Base-by-base conservation (phyloP, 169 alveolate species). In the Pseudocohnilembus persalinus region DNA sequence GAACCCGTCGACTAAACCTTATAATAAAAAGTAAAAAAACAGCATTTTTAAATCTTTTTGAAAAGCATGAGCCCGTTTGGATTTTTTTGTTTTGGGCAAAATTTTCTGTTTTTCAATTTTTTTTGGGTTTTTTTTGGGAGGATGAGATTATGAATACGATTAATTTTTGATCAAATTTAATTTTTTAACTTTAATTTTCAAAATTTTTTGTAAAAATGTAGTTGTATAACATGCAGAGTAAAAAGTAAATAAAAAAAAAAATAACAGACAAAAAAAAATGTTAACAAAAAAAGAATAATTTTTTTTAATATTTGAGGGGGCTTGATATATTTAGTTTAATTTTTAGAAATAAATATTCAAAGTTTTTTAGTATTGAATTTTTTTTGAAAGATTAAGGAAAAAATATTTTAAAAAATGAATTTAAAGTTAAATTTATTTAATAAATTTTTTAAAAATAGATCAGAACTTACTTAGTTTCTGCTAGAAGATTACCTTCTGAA, bases 401-500 rank as follows among this genome's bases (percentile, higher is more conserved):
- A 26, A 77, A 31, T 20, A 30, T 0, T 68, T 33, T 30, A 73
- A 26, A 29, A 77, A 77, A 28, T 4, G 11, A 77, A 32, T 33
- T 34, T 25, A 29, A 34, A 32, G 29, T 11, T 29, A 79, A 78
- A 30, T 29, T 29, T 79, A 26, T 25, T 49, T 79, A 63, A 35
- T 79, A 15, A 29, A 32, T 49, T 25, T 26, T n/a, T n/a, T n/a
- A 6, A 35, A 28, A 26, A 79, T 89, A 97, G 97, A 90, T 98
- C 84, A 93, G 96, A 89, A 99, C 98, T 91, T 99, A 90, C 94
- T 96, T 97, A 87, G 97, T 99, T 63, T 98, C 97, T 82, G 99
- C 99, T 68, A 97, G 99, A 81, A 98, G 97, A 76, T 91, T 93
- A 28, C 99, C 99, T 49, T 94, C 99, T 4, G 97, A 96, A 90